Base-by-base conservation (phyloP, 495 filamentous ascomycete genomes). In the Aspergillus avenaceus region DNA sequence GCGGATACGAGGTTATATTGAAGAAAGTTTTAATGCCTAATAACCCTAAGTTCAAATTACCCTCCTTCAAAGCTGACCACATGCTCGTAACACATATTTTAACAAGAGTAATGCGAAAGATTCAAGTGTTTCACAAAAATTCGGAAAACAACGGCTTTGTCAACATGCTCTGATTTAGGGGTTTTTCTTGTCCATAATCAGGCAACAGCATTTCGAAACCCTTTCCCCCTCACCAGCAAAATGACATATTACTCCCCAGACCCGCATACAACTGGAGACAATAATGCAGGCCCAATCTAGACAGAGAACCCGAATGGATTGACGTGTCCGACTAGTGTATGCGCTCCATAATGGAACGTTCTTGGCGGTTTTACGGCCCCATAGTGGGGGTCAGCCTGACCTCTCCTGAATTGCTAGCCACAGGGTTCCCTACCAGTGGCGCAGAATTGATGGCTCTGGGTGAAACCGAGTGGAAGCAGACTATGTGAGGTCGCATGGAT, bases 311-410 rank as follows among this genome's bases (percentile, higher is more conserved):
- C 24, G 38, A 41, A 41, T 41, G 18, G 38, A 22, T 22, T 41
- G 38, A 41, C 38, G 38, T 41, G 38, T 41, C n/a, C 16, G 38
- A n/a, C 38, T 41, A 41, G 24, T 41, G 38, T 24, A 41, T 41
- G 38, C 38, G 38, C 38, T 41, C 38, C 38, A 41, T 41, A 41
- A 41, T 24, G 3, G 28, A 41, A 8, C 38, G 8, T 23, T 41
- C 19, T 24, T 41, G 38, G 38, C 38, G 38, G 38, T 21, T 16
- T 5, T 23, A 41, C 13, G 16, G 38, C 38, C 18, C 38, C 19
- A 41, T 41, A 41, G 16, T 21, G 23, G 38, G n/a, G 28, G 28
- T 31, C 28, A 8, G 28, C 8, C n/a, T 13, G 28, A 31, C 28
- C n/a, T 31, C 28, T 31, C 2, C 3, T n/a, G n/a, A n/a, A n/a